Conservation (phyloP, 1,284 basidiomycete species). For the Leccinum subrobustum region DNA sequence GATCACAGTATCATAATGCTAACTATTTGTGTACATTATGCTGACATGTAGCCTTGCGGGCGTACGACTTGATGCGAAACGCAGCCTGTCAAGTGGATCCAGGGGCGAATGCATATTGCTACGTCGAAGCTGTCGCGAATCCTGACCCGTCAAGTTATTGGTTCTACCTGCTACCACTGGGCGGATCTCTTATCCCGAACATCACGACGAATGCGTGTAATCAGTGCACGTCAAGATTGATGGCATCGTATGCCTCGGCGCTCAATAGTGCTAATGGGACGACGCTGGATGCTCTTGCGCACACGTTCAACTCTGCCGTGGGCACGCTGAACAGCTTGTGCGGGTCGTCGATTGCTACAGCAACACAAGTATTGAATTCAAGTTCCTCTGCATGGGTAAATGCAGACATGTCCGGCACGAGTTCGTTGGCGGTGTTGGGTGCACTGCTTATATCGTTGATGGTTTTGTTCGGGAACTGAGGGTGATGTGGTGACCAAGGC, state of each 20-base stretch:
- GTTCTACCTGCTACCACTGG: constrained; percentile 64
- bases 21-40: background rate
- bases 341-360: constrained; percentile 35
- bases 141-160: constrained; percentile 60
- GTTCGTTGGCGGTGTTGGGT: constrained; percentile 10
- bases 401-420: constrained; percentile 9
- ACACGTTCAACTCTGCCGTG: constrained; percentile 41
- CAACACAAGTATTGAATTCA: constrained; percentile 11
- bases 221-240: constrained; percentile 53
- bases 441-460: constrained; percentile 14
- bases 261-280: constrained; percentile 14
- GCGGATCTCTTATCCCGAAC: constrained; percentile 45
- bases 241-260: constrained; percentile 45
- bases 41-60: constrained; percentile 46
- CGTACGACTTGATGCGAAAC: constrained; percentile 57
- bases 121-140: constrained; percentile 55
- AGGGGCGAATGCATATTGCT: constrained; percentile 64
- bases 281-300: constrained; percentile 32
- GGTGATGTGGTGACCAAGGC: background rate
- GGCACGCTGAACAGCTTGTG: constrained; percentile 34
- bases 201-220: constrained; percentile 52
- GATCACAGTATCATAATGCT: background rate
- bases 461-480: constrained; percentile 9
- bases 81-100: constrained; percentile 57
- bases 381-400: constrained; percentile 15